phyloP scores from a whole-genome alignment of 2,329 filamentous ascomycete genomes.

The Rutstroemia sp. region DNA sequence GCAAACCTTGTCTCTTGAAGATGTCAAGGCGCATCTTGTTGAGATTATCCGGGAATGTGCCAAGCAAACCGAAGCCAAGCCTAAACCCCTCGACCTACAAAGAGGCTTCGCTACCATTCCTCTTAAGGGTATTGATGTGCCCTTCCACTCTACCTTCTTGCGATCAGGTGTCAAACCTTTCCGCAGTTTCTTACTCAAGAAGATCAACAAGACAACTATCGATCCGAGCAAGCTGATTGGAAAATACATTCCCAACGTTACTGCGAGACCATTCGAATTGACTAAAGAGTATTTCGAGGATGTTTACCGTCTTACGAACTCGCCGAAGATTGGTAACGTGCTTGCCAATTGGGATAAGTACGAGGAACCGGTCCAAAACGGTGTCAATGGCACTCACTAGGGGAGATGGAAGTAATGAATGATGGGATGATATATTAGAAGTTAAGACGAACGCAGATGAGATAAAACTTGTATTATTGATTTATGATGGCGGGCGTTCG shows the following conservation, averaged over 20 bases:
- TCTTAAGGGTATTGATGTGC: conserved; percentile 93
- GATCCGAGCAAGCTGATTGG: conserved; percentile 94
- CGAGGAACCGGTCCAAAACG: conserved; percentile 25
- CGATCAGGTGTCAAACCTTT: conserved; percentile 98
- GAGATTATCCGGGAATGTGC: conserved; percentile 88
- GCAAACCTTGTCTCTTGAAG: conserved; percentile 76
- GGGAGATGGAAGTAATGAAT: too few species aligned
- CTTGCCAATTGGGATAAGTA: conserved; percentile 32
- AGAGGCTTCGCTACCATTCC: conserved; percentile 96
- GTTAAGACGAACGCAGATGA: too few species aligned
- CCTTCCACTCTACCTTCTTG: conserved; percentile 98
- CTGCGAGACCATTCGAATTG: conserved; percentile 87
- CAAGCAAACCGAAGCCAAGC: conserved; percentile 81
- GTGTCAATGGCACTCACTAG: conserved; percentile 18
- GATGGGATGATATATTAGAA: too few species aligned
- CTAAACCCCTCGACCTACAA: conserved; percentile 79
- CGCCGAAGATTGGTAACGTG: conserved; percentile 29
- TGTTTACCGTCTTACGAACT: conserved; percentile 87
- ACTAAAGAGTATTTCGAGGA: conserved; percentile 99
- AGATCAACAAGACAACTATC: conserved; percentile 99
- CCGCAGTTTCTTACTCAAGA: conserved; percentile 96
- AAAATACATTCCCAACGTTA: conserved; percentile 99
- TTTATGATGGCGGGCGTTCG: too few species aligned
- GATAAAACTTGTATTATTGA: too few species aligned
- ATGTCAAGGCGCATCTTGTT: conserved; percentile 81